Evolutionary conservation across 148 eudicot genomes (phyloP), one percentile per base, ranked within the genome.

Genomic region (Heliosperma pusillum): DNA sequence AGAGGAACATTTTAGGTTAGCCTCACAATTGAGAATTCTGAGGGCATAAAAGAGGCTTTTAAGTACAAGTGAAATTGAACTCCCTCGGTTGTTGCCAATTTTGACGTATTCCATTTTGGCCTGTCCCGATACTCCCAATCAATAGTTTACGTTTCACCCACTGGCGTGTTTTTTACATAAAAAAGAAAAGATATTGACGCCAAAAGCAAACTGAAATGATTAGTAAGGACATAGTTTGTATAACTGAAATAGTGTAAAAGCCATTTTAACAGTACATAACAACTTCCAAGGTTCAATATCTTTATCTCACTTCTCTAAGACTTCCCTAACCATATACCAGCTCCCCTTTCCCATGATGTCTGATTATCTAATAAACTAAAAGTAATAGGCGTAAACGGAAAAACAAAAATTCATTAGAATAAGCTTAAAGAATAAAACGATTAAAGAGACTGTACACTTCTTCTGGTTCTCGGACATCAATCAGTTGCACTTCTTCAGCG

Each of bases 391-490:
- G 26, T n/a, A 57, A 60, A 59, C 16, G 9, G 26, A 63, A 50
- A n/a, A 3, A 40, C 9, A 25, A 59, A 19, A 53, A 36, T 30
- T 30, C 2, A 42, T 1, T 36, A 27, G 17, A 69, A 22, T 44
- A 45, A 70, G 17, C 10, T n/a, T 27, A 27, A 59, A 42, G 33
- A 25, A 47, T 27, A 69, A 20, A 53, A 12, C 16, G 62, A 74
- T 70, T 42, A 44, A 58, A 44, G 19, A 40, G 26, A 58, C 69
- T 22, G 70, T 94, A 94, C 97, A 94, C 89, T 91, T 94, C 98
- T 36, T 90, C 87, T 7, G 97, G 98, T 82, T 94, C 98, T 84
- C 97, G 86, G 72, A 94, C 97, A 87, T 94, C 98, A 72, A 94
- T 94, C 81, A 94, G 71, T 74, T 91, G 98, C 68, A 84, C 93